phyloP scores from a whole-genome alignment of 495 filamentous ascomycete species.

The Rhizodiscina lignyota region DNA sequence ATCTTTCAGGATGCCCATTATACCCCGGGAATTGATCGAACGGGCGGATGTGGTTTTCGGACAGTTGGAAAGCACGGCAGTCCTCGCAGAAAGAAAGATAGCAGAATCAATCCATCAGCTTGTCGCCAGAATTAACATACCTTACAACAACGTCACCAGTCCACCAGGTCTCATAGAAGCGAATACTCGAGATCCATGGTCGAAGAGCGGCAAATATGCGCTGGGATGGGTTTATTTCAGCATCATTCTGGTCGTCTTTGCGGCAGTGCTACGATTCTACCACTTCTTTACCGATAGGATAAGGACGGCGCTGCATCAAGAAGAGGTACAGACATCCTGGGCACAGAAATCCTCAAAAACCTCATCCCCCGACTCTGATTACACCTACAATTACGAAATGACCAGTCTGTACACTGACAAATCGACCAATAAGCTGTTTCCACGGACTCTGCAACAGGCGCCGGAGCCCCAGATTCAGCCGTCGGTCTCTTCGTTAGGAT shows the following conservation, averaged over 20 bases:
- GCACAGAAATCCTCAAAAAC: constrained; percentile 30
- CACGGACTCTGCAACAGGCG: constrained; percentile 32
- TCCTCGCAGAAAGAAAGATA: too few relatives aligned
- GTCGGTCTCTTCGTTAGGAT: constrained; percentile 45
- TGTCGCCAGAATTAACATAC: constrained; percentile 58
- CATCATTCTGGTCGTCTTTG: constrained; percentile 46
- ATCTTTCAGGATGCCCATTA: too few relatives aligned
- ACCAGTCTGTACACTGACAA: constrained; percentile 50
- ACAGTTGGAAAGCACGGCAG: too few relatives aligned
- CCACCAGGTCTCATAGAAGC: constrained; percentile 57
- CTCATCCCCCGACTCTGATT: constrained; percentile 45
- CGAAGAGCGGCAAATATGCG: constrained; percentile 69
- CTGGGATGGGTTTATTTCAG: constrained; percentile 77
- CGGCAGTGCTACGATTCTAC: constrained; percentile 52
- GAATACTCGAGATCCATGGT: constrained; percentile 63
- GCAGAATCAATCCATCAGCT: constrained; percentile 24
- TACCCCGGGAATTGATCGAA: too few relatives aligned
- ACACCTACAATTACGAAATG: too few relatives aligned
- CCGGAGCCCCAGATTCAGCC: constrained; percentile 41
- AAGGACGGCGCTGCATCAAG: constrained; percentile 64
- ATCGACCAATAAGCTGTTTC: constrained; percentile 57
- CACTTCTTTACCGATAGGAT: constrained; percentile 82
- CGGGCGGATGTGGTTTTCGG: too few relatives aligned
- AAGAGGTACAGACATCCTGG: constrained; percentile 41
- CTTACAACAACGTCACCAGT: constrained; percentile 43